A percentile compares a stretch with the other conserved stretches of the same genome.
Evolutionary conservation across 2,329 filamentous ascomycete species (phyloP).

Genomic region (Trichoderma sp.): DNA sequence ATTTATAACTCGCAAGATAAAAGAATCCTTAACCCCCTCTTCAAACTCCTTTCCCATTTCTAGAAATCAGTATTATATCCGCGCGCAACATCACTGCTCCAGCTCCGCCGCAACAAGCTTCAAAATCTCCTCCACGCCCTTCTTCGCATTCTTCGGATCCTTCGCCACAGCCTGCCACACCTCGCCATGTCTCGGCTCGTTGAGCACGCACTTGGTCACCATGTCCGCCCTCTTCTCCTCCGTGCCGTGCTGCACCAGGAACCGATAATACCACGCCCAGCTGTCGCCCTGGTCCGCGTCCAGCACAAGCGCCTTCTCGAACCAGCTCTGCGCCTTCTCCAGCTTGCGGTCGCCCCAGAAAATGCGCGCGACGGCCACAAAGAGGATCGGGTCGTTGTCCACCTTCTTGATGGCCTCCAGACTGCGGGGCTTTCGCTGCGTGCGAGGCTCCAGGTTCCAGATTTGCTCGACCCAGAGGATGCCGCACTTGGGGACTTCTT

Average conservation of each 20-base stretch:
- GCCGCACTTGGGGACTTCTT: slow-evolving; percentile 86
- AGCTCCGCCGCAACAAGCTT: slow-evolving; percentile 69
- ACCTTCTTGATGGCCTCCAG: slow-evolving; percentile 97
- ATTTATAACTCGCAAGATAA: background rate
- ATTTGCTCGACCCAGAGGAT: slow-evolving; percentile 93
- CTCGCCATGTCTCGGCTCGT: slow-evolving; percentile 91
- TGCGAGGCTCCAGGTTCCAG: slow-evolving; percentile 88
- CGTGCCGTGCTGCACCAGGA: slow-evolving; percentile 88
- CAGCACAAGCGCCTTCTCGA: slow-evolving; percentile 89
- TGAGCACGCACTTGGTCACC: slow-evolving; percentile 75
- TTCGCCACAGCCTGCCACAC: slow-evolving; percentile 87
- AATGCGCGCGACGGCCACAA: slow-evolving; percentile 89
- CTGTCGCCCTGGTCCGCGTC: slow-evolving; percentile 88
- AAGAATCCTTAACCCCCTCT: background rate
- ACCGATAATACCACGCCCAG: slow-evolving; percentile 99
- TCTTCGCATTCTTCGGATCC: slow-evolving; percentile 77
- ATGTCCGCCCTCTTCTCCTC: slow-evolving; percentile 90
- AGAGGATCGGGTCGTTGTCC: slow-evolving; percentile 86
- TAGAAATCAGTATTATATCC: slow-evolving; percentile 10
- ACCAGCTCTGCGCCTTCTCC: slow-evolving; percentile 95
- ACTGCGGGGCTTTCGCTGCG: slow-evolving; percentile 87
- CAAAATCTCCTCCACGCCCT: slow-evolving; percentile 78
- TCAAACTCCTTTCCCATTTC: slow-evolving; percentile 21
- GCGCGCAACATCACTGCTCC: slow-evolving; percentile 36
- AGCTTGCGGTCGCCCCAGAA: slow-evolving; percentile 94